These are phyloP conservation scores for Porodaedalea pini DNA, from an alignment of 1,284 basidiomycete species.

Conservation along the genomic window DNA sequence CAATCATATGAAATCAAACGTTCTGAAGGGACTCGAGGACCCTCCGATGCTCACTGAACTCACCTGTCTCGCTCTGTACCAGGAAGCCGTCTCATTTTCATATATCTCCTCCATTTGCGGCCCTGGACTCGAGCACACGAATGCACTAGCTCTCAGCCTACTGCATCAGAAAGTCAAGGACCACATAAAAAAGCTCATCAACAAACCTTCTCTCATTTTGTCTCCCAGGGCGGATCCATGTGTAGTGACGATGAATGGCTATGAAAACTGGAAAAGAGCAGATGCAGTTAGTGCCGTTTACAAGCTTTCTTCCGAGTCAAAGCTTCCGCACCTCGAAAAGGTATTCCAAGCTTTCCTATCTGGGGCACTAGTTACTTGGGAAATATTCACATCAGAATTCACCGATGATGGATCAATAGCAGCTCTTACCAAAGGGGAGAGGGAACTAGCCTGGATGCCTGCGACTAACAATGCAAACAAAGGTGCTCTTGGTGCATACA, in stretches of 20 bases:
- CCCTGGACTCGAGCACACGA: neutral
- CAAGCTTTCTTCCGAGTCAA: neutral
- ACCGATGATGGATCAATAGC: neutral
- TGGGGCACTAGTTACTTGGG: neutral
- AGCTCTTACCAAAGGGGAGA: neutral
- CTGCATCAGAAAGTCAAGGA: conserved; percentile 11
- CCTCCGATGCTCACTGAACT: conserved; percentile 18
- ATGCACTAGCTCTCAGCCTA: conserved; percentile 13
- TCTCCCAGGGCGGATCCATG: neutral
- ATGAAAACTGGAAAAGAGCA: neutral
- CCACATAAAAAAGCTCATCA: conserved; percentile 9
- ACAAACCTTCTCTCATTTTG: conserved; percentile 13
- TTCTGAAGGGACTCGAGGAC: conserved; percentile 14
- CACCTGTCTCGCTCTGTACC: conserved; percentile 14
- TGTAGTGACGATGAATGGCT: neutral
- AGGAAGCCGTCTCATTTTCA: conserved; percentile 12
- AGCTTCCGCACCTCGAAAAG: neutral
- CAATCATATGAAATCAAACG: conserved; percentile 20
- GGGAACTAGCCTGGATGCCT: conserved; percentile 5
- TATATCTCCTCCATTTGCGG: conserved; percentile 8
- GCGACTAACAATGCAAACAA: conserved; percentile 14
- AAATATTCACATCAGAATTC: conserved; percentile 3
- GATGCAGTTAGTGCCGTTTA: neutral
- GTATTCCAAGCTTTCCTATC: neutral
- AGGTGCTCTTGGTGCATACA: neutral